Conservation (phyloP, 805 yeast species). For the Schizosaccharomyces lindneri region DNA sequence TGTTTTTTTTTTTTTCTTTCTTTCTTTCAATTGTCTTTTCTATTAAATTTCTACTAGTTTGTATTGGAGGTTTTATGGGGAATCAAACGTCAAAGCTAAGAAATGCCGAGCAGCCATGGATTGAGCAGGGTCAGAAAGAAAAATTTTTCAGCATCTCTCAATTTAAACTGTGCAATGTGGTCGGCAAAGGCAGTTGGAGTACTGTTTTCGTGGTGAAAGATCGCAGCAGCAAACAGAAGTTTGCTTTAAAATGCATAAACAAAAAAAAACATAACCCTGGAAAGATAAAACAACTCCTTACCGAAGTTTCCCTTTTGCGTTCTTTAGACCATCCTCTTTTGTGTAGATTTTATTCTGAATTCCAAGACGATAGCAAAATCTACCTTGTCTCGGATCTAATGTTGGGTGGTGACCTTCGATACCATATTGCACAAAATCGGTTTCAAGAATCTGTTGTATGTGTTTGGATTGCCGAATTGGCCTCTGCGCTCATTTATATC, state of each 20-base stretch:
- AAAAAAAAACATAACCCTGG: background rate
- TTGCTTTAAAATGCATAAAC: background rate
- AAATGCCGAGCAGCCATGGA: no score
- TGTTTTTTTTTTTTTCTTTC: no score
- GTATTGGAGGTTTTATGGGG: no score
- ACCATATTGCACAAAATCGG: constrained; percentile 8
- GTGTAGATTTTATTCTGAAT: background rate
- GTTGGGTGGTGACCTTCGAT: constrained; percentile 13
- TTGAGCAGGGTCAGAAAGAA: background rate
- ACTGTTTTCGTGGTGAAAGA: background rate
- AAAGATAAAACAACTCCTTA: background rate
- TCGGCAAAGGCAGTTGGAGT: background rate
- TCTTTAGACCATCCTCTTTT: background rate
- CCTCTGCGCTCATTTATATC: constrained; percentile 25
- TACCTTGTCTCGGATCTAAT: constrained; percentile 9
- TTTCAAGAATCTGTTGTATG: constrained; percentile 11
- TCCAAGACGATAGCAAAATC: background rate
- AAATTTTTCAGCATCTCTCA: background rate
- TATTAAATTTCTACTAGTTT: no score
- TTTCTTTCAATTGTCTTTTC: no score
- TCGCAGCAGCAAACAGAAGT: background rate
- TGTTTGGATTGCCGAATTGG: constrained; percentile 12
- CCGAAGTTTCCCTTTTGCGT: background rate
- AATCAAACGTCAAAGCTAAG: no score
- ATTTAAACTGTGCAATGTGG: background rate